Evolutionary conservation across 768 basidiomycete species (phyloP).

Genomic region (Termitomyces sp.): DNA sequence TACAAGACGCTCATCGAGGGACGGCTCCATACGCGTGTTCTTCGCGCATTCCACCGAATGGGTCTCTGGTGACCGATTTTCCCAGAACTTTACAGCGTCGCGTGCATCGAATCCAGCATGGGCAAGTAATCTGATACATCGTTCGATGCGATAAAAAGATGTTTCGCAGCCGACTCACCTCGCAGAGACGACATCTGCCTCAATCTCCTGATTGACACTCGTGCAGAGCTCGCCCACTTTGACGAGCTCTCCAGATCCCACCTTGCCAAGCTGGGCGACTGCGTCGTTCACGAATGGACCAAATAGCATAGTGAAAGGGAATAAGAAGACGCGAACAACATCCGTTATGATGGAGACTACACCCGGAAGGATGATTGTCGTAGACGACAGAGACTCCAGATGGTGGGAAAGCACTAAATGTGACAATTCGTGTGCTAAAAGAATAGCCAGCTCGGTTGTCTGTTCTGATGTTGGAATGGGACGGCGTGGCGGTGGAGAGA

Average conservation of each 20-base stretch:
- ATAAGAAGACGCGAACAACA: slow-evolving; percentile 69
- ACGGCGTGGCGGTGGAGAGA: slow-evolving; percentile 25
- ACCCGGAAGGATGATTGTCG: slow-evolving; percentile 76
- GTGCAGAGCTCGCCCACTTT: slow-evolving; percentile 74
- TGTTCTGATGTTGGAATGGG: slow-evolving; percentile 72
- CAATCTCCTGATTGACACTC: slow-evolving; percentile 79
- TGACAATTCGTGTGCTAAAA: slow-evolving; percentile 90
- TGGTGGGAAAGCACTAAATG: slow-evolving; percentile 91
- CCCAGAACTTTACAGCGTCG: slow-evolving; percentile 80
- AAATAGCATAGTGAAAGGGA: slow-evolving; percentile 86
- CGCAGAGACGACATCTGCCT: slow-evolving; percentile 87
- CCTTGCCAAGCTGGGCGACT: slow-evolving; percentile 72
- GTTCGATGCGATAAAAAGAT: background rate
- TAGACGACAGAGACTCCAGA: slow-evolving; percentile 84
- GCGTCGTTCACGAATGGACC: slow-evolving; percentile 97
- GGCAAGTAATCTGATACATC: slow-evolving; percentile 66
- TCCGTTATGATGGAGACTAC: slow-evolving; percentile 75
- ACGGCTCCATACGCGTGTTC: slow-evolving; percentile 11
- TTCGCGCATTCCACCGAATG: slow-evolving; percentile 37
- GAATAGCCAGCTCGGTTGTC: slow-evolving; percentile 81
- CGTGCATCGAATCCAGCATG: slow-evolving; percentile 89
- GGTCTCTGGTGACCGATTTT: slow-evolving; percentile 39
- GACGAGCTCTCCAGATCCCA: slow-evolving; percentile 69
- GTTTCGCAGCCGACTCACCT: slow-evolving; percentile 40
- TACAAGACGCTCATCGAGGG: slow-evolving; percentile 20